phyloP scores from a whole-genome alignment of 78 protist genomes.

The Dictyostelium purpureum region DNA sequence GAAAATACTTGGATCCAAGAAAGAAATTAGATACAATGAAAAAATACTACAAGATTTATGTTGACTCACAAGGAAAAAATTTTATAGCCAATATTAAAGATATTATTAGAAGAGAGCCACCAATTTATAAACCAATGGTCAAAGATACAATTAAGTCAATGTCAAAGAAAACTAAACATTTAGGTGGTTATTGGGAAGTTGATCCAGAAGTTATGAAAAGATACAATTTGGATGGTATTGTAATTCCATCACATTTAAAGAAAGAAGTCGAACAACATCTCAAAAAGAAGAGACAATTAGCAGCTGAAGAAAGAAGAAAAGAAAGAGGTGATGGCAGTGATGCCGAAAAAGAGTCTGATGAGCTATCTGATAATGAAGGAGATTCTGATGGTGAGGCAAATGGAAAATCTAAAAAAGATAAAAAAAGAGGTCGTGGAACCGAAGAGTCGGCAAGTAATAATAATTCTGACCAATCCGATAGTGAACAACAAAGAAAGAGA shows the following conservation, averaged over 20 bases:
- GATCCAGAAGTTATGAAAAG: slow-evolving; percentile 12
- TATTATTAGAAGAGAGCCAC: slow-evolving; percentile 66
- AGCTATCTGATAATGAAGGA: background rate
- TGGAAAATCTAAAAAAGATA: background rate
- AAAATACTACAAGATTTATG: background rate
- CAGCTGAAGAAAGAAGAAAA: background rate
- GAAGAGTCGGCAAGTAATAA: background rate
- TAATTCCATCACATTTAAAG: slow-evolving; percentile 11
- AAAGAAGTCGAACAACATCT: background rate
- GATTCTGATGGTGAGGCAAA: too few relatives aligned
- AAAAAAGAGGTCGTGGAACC: too few relatives aligned
- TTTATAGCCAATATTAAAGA: slow-evolving; percentile 20
- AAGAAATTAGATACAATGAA: background rate
- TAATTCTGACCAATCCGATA: background rate
- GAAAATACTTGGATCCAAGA: slow-evolving; percentile 29
- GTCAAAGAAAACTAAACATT: slow-evolving; percentile 41
- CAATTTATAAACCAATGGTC: slow-evolving; percentile 65
- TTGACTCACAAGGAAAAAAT: slow-evolving; percentile 20
- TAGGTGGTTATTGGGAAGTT: slow-evolving; percentile 61
- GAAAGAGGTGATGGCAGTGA: background rate
- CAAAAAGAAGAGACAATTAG: slow-evolving; percentile 26
- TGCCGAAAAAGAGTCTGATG: background rate
- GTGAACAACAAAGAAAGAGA: background rate
- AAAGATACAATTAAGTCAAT: slow-evolving; percentile 56
- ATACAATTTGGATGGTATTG: background rate